Base-by-base conservation (phyloP, 1,139 yeast genomes). In the Blastobotrys ciferrii region DNA sequence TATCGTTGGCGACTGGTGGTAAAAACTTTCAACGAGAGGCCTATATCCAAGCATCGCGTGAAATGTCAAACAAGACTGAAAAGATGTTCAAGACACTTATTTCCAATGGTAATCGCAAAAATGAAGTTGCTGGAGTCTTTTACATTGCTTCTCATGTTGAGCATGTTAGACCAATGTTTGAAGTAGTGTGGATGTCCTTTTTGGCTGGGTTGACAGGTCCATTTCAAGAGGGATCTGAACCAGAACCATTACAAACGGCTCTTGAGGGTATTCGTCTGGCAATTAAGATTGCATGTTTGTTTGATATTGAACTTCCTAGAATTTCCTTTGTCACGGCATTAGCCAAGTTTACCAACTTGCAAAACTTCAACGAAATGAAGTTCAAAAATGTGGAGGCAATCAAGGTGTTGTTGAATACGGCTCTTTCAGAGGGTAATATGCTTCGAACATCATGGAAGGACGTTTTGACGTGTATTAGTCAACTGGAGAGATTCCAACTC, bases 121-220 rank as follows among this genome's bases (percentile, higher is more conserved):
- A 43, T 54, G 61, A 30, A 58, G 62, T 45, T 56, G 33, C 51
- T n/a, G 62, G 58, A 9, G 67, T 68, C 15, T 78, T 73, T 58
- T 76, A 74, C 57, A 77, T 80, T 48, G 82, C 96, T 0, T 82
- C 92, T 2, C 92, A 86, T 63, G 81, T 87, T 15, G 94, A 88
- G 56, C 97, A 92, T 64, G 96, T 91, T 18, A 85, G 80, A 61
- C 92, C 97, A 1, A 87, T 94, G 64, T 92, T 92, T 69, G 97
- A 91, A 60, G 88, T 88, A 12, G 73, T 87, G 44, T 94, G 99
- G 99, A 89, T 92, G 97, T 88, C 97, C 0, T 79, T 92, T 47
- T 74, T 94, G 57, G 98, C 97, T 4, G 97, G 96, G 0, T 75
- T 94, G 47, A 88, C 97, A 0, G 94, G 95, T 2, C 95, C 96